phyloP scores from a whole-genome alignment of 208 protist species.

The Crithidia sp. region DNA sequence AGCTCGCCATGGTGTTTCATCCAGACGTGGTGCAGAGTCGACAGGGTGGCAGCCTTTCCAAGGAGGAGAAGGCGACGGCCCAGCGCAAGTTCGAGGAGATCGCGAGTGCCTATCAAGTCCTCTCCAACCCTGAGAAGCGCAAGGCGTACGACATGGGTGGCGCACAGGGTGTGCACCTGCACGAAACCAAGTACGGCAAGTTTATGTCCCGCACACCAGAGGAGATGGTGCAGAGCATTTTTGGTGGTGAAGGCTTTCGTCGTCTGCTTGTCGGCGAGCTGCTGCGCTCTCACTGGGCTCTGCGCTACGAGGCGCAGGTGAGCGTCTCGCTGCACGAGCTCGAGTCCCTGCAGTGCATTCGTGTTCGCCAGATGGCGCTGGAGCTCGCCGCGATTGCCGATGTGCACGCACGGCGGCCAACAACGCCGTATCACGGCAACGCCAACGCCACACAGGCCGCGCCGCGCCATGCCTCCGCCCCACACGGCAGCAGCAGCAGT shows the following conservation, averaged over 20 bases:
- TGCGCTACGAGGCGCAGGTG: constrained; percentile 84
- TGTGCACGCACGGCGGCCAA: constrained; percentile 66
- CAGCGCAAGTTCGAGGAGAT: constrained; percentile 79
- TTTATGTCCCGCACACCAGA: constrained; percentile 82
- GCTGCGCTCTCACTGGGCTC: constrained; percentile 79
- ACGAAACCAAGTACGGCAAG: constrained; percentile 72
- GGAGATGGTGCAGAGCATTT: constrained; percentile 86
- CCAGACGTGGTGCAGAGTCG: constrained; percentile 70
- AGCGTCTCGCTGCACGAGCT: constrained; percentile 84
- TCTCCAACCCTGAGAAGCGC: constrained; percentile 89
- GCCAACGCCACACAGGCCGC: neutral
- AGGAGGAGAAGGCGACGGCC: constrained; percentile 46
- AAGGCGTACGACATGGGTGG: constrained; percentile 79
- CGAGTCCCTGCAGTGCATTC: constrained; percentile 84
- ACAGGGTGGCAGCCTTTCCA: constrained; percentile 14
- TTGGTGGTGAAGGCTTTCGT: constrained; percentile 79
- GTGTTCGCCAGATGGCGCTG: constrained; percentile 65
- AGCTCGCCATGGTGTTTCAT: constrained; percentile 87
- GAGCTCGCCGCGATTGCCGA: constrained; percentile 77
- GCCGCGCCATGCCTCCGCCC: neutral
- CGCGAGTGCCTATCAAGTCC: constrained; percentile 78
- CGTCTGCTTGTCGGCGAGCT: constrained; percentile 68
- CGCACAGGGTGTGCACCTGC: constrained; percentile 55
- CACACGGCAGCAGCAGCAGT: constrained; percentile 20
- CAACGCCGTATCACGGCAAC: constrained; percentile 24